phyloP scores from a whole-genome alignment of 257 asterid species.

The Solanum arcanum region DNA sequence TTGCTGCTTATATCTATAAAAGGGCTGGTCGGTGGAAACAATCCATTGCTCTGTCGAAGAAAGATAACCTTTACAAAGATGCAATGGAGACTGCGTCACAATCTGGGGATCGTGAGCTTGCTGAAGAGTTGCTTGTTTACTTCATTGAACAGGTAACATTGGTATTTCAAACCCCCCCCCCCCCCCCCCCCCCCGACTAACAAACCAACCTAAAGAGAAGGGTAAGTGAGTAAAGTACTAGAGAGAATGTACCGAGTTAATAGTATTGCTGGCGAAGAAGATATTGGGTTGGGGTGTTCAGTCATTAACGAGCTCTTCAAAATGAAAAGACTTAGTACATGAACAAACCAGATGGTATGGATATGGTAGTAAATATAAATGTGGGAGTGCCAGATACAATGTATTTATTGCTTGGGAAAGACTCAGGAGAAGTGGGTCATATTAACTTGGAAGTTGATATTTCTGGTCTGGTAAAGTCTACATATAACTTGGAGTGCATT shows the following conservation, averaged over 20 bases:
- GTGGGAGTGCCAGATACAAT: not conserved
- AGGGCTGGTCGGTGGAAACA: constrained; percentile 99
- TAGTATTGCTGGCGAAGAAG: not conserved
- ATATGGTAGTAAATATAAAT: not conserved
- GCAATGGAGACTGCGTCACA: constrained; percentile 99
- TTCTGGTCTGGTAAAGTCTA: not conserved
- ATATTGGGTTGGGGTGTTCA: not conserved
- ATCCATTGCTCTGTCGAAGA: constrained; percentile 94
- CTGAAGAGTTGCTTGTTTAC: constrained; percentile 96
- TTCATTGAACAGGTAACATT: constrained; percentile 78
- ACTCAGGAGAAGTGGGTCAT: not conserved
- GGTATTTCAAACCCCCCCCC: not conserved
- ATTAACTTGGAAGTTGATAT: not conserved
- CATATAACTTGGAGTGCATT: not conserved
- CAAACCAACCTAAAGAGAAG: not conserved
- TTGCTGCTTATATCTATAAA: constrained; percentile 96
- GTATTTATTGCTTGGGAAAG: not conserved
- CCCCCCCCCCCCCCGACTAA: not conserved
- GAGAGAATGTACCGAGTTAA: not conserved
- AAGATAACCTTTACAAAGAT: constrained; percentile 90
- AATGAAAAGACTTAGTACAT: not conserved
- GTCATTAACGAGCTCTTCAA: not conserved
- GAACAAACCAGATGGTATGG: not conserved
- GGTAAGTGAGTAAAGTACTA: not conserved
- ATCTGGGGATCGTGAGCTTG: constrained; percentile 98